Evolutionary conservation across 306 rosid genomes (phyloP), one percentile per base, ranked within the genome.

Genomic region (Vigna hirtella): DNA sequence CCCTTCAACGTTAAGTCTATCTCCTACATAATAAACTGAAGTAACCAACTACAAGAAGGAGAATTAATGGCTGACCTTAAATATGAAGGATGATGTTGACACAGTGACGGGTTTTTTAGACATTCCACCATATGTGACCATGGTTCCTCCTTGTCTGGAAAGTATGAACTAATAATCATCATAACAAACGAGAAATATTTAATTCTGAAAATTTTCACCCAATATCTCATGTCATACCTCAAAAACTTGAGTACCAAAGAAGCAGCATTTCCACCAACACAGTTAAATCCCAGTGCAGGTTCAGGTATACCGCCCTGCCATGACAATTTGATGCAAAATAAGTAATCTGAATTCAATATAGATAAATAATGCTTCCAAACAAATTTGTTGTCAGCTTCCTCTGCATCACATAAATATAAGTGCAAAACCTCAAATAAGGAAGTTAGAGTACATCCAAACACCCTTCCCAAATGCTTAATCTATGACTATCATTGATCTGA

Each of bases 81-180:
- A 94, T 79, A 94, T 94, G 84, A 92, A 92, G 82, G 95, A 86
- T 66, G 97, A 89, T 40, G 98, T 94, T 66, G 98, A 85, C 66
- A 83, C 91, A 8, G 87, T 87, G 69, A 94, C 63, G 18, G 98
- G 98, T 66, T 83, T 94, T 85, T 87, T 92, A 73, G 98, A 94
- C 98, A 94, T 94, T 78, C 98, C 98, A 75, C 98, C 98, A 65
- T 94, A 94, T 16, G 98, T 94, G 73, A 94, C 95, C 98, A 94
- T 89, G 2, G 90, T 88, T 83, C 97, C 97, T 50, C 93, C 95
- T 13, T 74, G 91, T 51, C 98, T 94, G 79, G 65, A 77, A 77
- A 73, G 76, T 47, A 74, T 3, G 69, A 73, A 58, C 79, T 47
- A 53, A 48, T 47, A 53, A 48, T 8, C 0, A 34, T 76, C 52